Base-by-base conservation (phyloP, 129 eudicot genomes). In the Cynara cardunculus region DNA sequence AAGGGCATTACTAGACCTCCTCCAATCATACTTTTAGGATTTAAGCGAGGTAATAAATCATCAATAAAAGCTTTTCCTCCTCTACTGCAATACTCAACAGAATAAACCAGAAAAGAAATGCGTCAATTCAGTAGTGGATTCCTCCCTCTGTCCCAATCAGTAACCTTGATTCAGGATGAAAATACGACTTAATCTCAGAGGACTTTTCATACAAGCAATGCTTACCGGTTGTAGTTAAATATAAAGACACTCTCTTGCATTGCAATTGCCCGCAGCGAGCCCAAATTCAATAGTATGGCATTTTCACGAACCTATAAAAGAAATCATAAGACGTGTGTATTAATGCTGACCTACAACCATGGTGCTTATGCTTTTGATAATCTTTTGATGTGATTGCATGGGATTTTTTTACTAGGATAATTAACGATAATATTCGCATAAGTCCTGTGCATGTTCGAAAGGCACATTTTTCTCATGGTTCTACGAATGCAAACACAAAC, bases 1-100 rank as follows among this genome's bases (percentile, higher is more conserved):
- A 96, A 96, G 61, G 99, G 95, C 99, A 96, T 92, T 59, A 95
- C 89, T 80, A 87, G 82, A 26, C 87, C 91, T 87, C 89, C 91
- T 81, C 94, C 99, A 83, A 81, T 90, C 78, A 83, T 81, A 81
- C 86, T 89, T 78, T 90, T 88, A 34, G 97, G 97, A 72, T 89
- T 96, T 77, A 96, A 81, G 73, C 98, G 98, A 66, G 99, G 98
- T 82, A 96, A 81, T 62, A 96, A 85, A 68, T 91, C 81, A 73
- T 96, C 99, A 73, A 96, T 92, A 70, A 96, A 96, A 87, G 97
- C 99, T 84, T 96, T 96, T 79, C 99, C 98, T 53, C 92, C 99
- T 84, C 84, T 88, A 44, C 99, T 92, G 83, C 73, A 78, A 84
- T 35, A 70, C 74, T 28, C 80, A 88, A 56, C 71, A 84, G 69